Base-by-base conservation (phyloP, 1,284 basidiomycete species). In the Crocinoboletus sp. region DNA sequence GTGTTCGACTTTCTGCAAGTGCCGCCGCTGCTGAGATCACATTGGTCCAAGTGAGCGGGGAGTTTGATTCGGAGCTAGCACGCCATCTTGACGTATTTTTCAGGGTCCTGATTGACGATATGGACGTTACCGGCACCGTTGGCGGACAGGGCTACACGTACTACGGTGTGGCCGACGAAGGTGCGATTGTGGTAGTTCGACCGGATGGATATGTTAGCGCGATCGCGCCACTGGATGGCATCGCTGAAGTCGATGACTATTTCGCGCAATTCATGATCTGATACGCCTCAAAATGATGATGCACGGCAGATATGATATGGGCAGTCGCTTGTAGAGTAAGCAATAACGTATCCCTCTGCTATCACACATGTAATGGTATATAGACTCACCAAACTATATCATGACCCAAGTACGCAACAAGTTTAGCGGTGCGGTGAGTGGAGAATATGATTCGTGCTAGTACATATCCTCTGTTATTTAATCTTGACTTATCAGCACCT, bases 121-220 rank as follows among this genome's bases (percentile, higher is more conserved):
- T 45, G 2, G 69, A 73, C 43, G 45, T 65, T 12, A 61, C 57
- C 13, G 67, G 69, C 2, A 49, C 33, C 4, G 52, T 64, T 28
- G 74, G 74, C 17, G 78, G 76, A 4, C 64, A 64, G 19, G 61
- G 62, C 0, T 84, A 85, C 53, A 48, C 58, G 2, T 71, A 73
- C 39, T 84, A 77, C 55, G 85, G 84, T 0, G 70, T 87, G 29
- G 67, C 69, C 5, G 55, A 68, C 16, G 61, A 65, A 3, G 86
- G 85, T 20, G 81, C 74, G 6, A 63, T 87, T 19, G 76, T 86
- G 22, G 69, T 84, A 25, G 77, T 87, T 11, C 73, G 87, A 24
- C 86, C 86, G 3, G 86, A 89, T 54, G 85, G 85, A 8, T 88
- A 87, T 49, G 76, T 89, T 13, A 82, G 81, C 3, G 68, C 69